Evolutionary conservation across 2,329 filamentous ascomycete species (phyloP).

Genomic region (Monilinia fructicola): DNA sequence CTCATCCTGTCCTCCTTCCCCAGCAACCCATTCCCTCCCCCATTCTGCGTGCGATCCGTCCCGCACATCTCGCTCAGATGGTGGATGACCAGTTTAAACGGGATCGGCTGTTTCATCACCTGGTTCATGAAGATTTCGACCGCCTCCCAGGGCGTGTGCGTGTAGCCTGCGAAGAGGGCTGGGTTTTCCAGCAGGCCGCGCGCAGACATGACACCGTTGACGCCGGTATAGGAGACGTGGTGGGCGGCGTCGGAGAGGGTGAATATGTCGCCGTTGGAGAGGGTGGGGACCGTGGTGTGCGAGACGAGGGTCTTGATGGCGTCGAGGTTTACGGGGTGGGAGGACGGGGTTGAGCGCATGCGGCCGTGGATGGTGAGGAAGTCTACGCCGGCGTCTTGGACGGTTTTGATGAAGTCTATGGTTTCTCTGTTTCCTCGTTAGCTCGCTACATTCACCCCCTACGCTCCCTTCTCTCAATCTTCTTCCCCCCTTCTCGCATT

Average conservation of each 20-base stretch:
- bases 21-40: slow-evolving; percentile 50
- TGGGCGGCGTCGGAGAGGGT: slow-evolving; percentile 44
- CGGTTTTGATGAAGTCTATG: slow-evolving; percentile 61
- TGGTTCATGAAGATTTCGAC: slow-evolving; percentile 63
- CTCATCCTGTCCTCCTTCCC: slow-evolving; percentile 55
- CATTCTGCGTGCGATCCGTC: slow-evolving; percentile 55
- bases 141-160: slow-evolving; percentile 60
- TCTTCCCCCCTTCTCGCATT: not conserved
- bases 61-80: slow-evolving; percentile 67
- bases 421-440: slow-evolving; percentile 37
- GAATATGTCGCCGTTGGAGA: slow-evolving; percentile 70
- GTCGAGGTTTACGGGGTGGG: slow-evolving; percentile 59
- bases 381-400: slow-evolving; percentile 60
- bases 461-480: rapidly evolving
- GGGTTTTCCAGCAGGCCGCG: slow-evolving; percentile 67
- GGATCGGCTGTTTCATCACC: slow-evolving; percentile 57
- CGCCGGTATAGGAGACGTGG: slow-evolving; percentile 45
- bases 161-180: slow-evolving; percentile 56
- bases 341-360: slow-evolving; percentile 60
- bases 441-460: rapidly evolving
- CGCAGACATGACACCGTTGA: slow-evolving; percentile 68
- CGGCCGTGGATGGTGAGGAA: slow-evolving; percentile 71
- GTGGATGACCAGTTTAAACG: slow-evolving; percentile 63
- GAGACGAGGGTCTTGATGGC: slow-evolving; percentile 52
- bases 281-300: slow-evolving; percentile 56